These are phyloP conservation scores for Cystoisospora suis DNA, from an alignment of 169 alveolate species.

Conservation along the genomic window DNA sequence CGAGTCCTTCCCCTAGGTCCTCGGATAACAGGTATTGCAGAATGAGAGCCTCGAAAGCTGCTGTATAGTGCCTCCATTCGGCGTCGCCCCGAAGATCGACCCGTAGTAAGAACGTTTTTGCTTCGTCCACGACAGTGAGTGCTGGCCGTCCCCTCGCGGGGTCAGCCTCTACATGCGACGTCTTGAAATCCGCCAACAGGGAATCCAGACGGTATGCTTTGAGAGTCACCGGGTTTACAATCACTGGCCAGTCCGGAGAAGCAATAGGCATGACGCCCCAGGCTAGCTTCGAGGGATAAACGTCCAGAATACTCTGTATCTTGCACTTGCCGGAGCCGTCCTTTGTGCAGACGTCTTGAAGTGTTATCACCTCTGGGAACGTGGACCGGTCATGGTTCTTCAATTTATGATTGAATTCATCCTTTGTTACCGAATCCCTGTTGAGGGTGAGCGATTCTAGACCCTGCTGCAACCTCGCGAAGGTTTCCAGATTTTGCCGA, in stretches of 20 bases:
- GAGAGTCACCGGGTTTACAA: neutral
- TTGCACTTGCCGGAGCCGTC: constrained; percentile 68
- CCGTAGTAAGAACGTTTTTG: constrained; percentile 1
- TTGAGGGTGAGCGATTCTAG: neutral
- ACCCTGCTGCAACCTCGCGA: neutral
- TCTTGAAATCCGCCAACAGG: neutral
- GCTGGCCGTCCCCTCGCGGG: constrained; percentile 3
- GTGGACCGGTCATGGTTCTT: neutral
- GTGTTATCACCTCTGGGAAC: constrained; percentile 44
- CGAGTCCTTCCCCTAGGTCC: neutral
- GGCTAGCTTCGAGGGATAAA: constrained; percentile 19
- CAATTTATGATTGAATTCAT: constrained; percentile 22
- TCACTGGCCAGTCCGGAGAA: neutral
- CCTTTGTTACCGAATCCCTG: constrained; percentile 28
- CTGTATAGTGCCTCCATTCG: neutral
- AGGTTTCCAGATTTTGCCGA: neutral
- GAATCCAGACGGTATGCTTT: constrained; percentile 24
- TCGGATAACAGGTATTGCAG: neutral
- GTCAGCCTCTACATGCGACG: neutral
- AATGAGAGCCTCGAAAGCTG: constrained; percentile 24
- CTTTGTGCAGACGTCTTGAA: constrained; percentile 64
- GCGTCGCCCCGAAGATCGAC: constrained; percentile 27
- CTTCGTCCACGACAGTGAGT: neutral
- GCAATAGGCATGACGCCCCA: constrained; percentile 39
- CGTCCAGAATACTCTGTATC: constrained; percentile 67